Percentiles rank a stretch among this genome's conserved stretches.
Evolutionary conservation across 305 asterid genomes (phyloP).

Genomic region (Fraxinus greggii): DNA sequence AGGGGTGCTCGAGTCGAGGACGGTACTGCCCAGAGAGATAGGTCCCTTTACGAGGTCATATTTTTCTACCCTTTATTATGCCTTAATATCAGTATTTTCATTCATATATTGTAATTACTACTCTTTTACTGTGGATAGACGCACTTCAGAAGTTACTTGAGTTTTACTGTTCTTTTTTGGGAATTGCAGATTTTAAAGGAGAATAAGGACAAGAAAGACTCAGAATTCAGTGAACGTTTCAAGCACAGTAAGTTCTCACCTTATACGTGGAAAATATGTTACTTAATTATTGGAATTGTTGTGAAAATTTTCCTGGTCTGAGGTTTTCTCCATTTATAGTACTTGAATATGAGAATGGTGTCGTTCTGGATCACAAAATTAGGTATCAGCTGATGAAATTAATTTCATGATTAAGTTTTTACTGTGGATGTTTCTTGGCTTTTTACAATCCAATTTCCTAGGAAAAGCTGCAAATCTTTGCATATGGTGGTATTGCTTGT

Average conservation of each 20-base stretch:
- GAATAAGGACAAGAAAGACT: slow-evolving; percentile 88
- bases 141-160: background rate
- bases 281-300: background rate
- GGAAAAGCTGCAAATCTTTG: slow-evolving; percentile 9
- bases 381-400: background rate
- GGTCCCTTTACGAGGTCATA: slow-evolving; percentile 77
- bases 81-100: background rate
- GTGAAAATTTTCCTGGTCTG: background rate
- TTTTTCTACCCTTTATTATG: background rate
- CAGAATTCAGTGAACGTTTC: slow-evolving; percentile 85
- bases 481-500: background rate
- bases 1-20: slow-evolving; percentile 91
- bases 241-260: slow-evolving; percentile 64
- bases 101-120: background rate
- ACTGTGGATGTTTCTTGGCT: slow-evolving; percentile 3
- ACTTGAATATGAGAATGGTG: slow-evolving; percentile 2
- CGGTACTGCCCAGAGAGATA: slow-evolving; percentile 95
- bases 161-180: slow-evolving; percentile 11
- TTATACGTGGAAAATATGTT: slow-evolving; percentile 12
- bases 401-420: slow-evolving; percentile 4
- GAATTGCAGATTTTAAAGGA: slow-evolving; percentile 66
- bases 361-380: slow-evolving; percentile 14
- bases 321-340: slow-evolving; percentile 1
- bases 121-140: background rate
- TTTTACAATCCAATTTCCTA: slow-evolving; percentile 9